Conservation (phyloP, 371 early-diverging fungal species). For the Fennellomyces sp. region DNA sequence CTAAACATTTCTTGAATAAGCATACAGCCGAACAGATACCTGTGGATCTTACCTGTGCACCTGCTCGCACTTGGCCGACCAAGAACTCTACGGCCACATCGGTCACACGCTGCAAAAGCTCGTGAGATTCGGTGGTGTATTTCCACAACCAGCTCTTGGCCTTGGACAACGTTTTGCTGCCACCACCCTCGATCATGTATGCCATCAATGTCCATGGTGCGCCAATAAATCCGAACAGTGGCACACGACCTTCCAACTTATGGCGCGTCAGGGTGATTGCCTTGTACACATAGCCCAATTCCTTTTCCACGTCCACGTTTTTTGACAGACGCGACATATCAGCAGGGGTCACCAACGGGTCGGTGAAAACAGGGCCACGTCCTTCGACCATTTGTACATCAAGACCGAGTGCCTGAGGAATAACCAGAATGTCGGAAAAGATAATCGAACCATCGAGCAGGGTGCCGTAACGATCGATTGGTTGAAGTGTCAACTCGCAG, state of each 20-base stretch:
- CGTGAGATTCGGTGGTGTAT: slow-evolving; percentile 80
- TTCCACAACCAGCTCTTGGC: slow-evolving; percentile 91
- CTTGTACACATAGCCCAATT: slow-evolving; percentile 91
- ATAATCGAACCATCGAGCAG: slow-evolving; percentile 97
- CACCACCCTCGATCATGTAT: slow-evolving; percentile 98
- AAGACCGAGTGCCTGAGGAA: slow-evolving; percentile 97
- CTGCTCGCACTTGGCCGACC: slow-evolving; percentile 94
- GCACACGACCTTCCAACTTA: slow-evolving; percentile 84
- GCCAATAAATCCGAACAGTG: slow-evolving; percentile 94
- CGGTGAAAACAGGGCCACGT: slow-evolving; percentile 92
- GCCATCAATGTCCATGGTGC: slow-evolving; percentile 99
- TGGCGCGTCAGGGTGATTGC: slow-evolving; percentile 94
- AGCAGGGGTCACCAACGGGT: slow-evolving; percentile 74
- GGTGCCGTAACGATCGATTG: slow-evolving; percentile 89
- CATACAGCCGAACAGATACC: background rate
- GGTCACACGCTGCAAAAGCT: slow-evolving; percentile 79
- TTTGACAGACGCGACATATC: slow-evolving; percentile 72
- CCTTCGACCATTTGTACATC: slow-evolving; percentile 93
- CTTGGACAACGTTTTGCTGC: slow-evolving; percentile 87
- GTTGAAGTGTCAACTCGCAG: slow-evolving; percentile 95
- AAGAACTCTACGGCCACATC: slow-evolving; percentile 87
- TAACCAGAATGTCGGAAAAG: slow-evolving; percentile 96
- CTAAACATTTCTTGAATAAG: too few species aligned
- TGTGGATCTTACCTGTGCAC: slow-evolving; percentile 82
- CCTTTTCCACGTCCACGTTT: slow-evolving; percentile 71